Evolutionary conservation across 2,329 filamentous ascomycete genomes (phyloP).

Genomic region (Pseudogymnoascus sp.): DNA sequence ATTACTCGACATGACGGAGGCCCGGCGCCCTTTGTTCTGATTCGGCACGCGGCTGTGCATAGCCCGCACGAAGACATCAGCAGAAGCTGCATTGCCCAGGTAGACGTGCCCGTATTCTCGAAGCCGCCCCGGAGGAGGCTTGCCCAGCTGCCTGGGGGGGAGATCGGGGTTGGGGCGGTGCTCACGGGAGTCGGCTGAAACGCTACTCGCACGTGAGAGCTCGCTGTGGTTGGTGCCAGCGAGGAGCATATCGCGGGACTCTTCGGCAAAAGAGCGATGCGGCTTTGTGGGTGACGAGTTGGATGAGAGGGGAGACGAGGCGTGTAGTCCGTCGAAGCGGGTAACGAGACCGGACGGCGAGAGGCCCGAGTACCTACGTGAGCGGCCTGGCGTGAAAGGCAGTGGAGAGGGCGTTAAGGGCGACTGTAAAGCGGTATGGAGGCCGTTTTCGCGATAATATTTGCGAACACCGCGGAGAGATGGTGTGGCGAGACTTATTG

Average conservation of each 20-base stretch:
- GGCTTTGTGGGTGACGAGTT: background rate
- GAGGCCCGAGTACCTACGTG: conserved; percentile 2
- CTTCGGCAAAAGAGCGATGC: background rate
- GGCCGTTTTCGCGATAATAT: conserved; percentile 9
- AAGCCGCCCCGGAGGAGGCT: conserved; percentile 29
- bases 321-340: background rate
- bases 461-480: background rate
- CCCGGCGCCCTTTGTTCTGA: background rate
- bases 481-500: conserved; percentile 5
- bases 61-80: conserved; percentile 39
- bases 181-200: background rate
- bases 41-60: conserved; percentile 32
- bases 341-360: background rate
- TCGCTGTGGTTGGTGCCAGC: background rate
- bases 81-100: conserved; percentile 33
- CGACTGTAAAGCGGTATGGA: background rate
- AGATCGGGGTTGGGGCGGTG: background rate
- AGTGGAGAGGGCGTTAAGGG: background rate
- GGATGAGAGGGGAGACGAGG: background rate
- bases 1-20: background rate
- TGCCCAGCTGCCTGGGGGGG: conserved; percentile 20
- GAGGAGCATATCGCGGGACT: conserved; percentile 10
- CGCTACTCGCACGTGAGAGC: background rate
- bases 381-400: background rate
- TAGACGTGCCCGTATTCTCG: conserved; percentile 35